Conservation (phyloP, 768 basidiomycete genomes). For the Lentinula sp. region DNA sequence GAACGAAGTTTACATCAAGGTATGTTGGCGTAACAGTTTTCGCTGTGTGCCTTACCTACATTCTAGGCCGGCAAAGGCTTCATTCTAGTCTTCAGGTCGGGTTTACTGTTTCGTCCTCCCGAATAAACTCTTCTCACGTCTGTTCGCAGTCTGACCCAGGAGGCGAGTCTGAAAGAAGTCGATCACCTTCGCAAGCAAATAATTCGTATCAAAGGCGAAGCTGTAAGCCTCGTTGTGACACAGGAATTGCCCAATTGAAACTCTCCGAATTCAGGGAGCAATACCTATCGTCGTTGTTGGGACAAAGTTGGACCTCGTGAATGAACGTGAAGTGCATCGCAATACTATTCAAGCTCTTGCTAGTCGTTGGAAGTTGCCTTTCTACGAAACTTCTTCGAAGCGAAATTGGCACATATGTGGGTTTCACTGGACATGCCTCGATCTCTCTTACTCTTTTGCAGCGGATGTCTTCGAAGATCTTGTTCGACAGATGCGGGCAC, state of each 20-base stretch:
- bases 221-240: constrained; percentile 12
- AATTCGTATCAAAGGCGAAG: constrained; percentile 74
- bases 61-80: constrained; percentile 66
- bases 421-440: not conserved
- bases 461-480: constrained; percentile 75
- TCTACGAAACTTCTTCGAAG: constrained; percentile 88
- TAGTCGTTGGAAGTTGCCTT: constrained; percentile 62
- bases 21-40: constrained; percentile 16
- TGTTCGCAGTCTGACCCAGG: constrained; percentile 63
- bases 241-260: not conserved
- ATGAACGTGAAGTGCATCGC: constrained; percentile 73
- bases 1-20: constrained; percentile 81
- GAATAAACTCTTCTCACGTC: not conserved
- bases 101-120: not conserved
- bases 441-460: not conserved
- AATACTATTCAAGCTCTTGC: constrained; percentile 60
- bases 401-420: constrained; percentile 66
- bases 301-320: constrained; percentile 76
- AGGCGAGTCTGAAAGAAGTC: constrained; percentile 75
- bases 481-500: constrained; percentile 64
- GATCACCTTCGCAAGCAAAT: constrained; percentile 80
- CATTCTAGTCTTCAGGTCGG: constrained; percentile 75
- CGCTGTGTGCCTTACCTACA: not conserved
- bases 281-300: constrained; percentile 84
- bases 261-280: constrained; percentile 22